phyloP scores from a whole-genome alignment of 805 yeast genomes.

The Grigorovia humatica region DNA sequence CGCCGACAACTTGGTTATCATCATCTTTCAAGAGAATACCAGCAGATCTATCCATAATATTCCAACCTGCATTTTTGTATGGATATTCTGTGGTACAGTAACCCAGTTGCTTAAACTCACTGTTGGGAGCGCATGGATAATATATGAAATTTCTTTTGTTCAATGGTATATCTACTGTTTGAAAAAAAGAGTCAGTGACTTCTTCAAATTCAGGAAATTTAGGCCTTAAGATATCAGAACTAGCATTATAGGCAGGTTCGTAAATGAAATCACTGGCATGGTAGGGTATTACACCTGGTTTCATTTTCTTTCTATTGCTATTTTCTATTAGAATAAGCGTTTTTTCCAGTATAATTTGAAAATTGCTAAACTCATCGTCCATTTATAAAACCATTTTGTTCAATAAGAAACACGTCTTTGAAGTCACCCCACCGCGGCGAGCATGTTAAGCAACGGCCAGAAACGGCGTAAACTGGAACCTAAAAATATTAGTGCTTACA shows the following conservation, averaged over 20 bases:
- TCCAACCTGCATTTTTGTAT: slow-evolving; percentile 34
- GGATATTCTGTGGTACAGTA: slow-evolving; percentile 68
- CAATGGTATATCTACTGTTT: slow-evolving; percentile 65
- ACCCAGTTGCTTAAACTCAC: slow-evolving; percentile 42
- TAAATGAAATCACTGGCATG: slow-evolving; percentile 21
- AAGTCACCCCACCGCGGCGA: neutral
- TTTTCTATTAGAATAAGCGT: neutral
- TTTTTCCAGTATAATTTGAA: neutral
- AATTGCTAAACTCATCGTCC: neutral
- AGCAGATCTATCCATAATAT: slow-evolving; percentile 48
- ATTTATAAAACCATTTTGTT: neutral
- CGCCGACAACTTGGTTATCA: slow-evolving; percentile 26
- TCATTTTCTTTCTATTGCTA: slow-evolving; percentile 9
- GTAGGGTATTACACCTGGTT: slow-evolving; percentile 22
- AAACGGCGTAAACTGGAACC: neutral
- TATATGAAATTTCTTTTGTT: slow-evolving; percentile 77
- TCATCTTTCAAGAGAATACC: slow-evolving; percentile 38
- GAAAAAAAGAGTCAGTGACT: slow-evolving; percentile 12
- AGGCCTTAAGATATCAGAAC: slow-evolving; percentile 9
- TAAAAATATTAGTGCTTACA: neutral
- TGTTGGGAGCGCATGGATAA: slow-evolving; percentile 65
- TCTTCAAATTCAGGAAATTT: slow-evolving; percentile 15
- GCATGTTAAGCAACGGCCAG: neutral
- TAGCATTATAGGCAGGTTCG: neutral
- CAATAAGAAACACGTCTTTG: neutral